Percentiles rank a stretch among this genome's conserved stretches.
Evolutionary conservation across 768 basidiomycete species (phyloP).

Genomic region (Kondoa subrosea): DNA sequence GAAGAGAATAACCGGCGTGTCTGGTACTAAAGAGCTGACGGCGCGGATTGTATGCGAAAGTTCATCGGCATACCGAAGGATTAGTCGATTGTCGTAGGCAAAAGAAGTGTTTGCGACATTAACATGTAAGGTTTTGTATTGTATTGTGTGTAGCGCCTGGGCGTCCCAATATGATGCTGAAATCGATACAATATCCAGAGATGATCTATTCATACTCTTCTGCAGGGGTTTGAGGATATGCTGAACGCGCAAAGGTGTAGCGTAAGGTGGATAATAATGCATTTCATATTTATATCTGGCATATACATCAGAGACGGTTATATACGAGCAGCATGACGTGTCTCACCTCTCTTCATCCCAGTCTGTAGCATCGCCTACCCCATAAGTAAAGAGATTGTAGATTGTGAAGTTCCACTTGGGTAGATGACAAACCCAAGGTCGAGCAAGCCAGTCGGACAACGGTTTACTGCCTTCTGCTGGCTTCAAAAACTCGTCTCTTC

Average conservation of each 20-base stretch:
- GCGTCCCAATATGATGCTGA: neutral
- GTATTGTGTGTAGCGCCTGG: neutral
- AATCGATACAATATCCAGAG: neutral
- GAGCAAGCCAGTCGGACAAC: neutral
- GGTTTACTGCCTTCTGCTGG: neutral
- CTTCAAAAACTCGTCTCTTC: conserved; percentile 1
- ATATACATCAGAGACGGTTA: neutral
- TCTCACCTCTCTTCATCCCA: neutral
- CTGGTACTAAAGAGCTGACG: neutral
- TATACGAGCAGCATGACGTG: neutral
- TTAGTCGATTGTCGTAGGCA: neutral
- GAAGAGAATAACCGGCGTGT: neutral
- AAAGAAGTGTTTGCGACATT: neutral
- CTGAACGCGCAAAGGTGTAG: neutral
- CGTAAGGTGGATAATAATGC: neutral
- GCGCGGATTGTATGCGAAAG: neutral
- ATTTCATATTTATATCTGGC: neutral
- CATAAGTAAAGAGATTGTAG: neutral
- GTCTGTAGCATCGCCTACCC: neutral
- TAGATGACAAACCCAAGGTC: neutral
- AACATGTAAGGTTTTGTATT: neutral
- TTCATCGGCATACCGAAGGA: neutral
- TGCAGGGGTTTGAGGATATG: conserved; percentile 2
- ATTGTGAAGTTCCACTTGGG: neutral
- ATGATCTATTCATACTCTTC: neutral